Base-by-base conservation (phyloP, 2,329 filamentous ascomycete species). In the Talaromyces pinophilus region DNA sequence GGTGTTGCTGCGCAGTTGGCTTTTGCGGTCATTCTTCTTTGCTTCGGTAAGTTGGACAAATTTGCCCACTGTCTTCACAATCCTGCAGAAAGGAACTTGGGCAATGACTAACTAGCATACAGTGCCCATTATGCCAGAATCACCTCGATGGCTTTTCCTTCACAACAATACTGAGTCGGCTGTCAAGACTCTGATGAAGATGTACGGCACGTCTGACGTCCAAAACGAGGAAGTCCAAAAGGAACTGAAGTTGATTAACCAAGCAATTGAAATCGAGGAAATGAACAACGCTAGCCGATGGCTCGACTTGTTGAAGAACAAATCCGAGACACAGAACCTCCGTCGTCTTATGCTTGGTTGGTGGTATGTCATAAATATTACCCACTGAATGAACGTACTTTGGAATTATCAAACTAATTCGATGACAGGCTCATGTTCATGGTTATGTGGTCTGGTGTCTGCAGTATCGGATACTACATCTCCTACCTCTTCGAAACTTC, bases 1-100 rank as follows among this genome's bases (percentile, higher is more conserved):
- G 61, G 67, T 3, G 59, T 68, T 40, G 69, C 68, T 61, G 74
- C 35, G 71, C 78, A 1, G 64, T 71, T 54, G 73, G 74, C 6
- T 61, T 77, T 48, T 69, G 52, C 62, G 8, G 10, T 84, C 73
- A 81, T 83, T 65, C 22, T 48, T 33, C 17, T 64, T 8, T 46
- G 55, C 25, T 33, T 64, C n/a, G 62, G 38, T 59, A 42, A n/a
- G 38, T 46, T 11, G 1, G 11, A 48, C 44, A 19, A 48, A 22
- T 46, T 5, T n/a, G 7, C 3, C 7, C 4, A 15, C 44, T 22
- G 10, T 11, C 10, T 46, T 46, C 44, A 10, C 30, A 8, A 10
- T 33, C 30, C 7, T 33, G 6, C 7, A 33, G 30, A 33, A 33
- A 33, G 28, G 28, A 30, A 33, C 1, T 33, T 33, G 30, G 8